phyloP scores from a whole-genome alignment of 2,329 filamentous ascomycete species.

The Mycogone perniciosa region DNA sequence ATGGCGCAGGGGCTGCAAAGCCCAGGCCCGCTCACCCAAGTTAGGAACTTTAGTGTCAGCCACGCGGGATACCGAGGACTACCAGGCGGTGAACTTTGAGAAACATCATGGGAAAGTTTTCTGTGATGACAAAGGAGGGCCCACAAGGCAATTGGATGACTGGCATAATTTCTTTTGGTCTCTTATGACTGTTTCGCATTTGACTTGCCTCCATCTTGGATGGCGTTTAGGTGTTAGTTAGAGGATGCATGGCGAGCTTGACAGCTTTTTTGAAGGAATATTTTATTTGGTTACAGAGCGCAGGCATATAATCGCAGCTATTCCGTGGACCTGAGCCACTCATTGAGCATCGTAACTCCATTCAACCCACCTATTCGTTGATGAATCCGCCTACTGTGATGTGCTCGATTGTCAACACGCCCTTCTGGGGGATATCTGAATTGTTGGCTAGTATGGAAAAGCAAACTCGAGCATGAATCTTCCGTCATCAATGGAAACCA shows the following conservation, averaged over 20 bases:
- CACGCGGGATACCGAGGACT: slow-evolving; percentile 10
- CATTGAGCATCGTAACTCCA: too few relatives aligned
- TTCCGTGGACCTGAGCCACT: too few relatives aligned
- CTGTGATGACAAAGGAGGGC: too few relatives aligned
- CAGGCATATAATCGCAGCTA: too few relatives aligned
- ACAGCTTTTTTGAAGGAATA: background rate
- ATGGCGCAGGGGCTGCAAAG: slow-evolving; percentile 12
- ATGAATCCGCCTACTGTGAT: too few relatives aligned
- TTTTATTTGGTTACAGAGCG: too few relatives aligned
- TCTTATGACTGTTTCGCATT: slow-evolving; percentile 6
- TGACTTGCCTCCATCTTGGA: slow-evolving; percentile 12
- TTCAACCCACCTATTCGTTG: too few relatives aligned
- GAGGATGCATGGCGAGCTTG: slow-evolving; percentile 5
- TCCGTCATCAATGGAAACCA: too few relatives aligned
- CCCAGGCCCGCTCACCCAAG: slow-evolving; percentile 7
- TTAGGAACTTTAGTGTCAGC: slow-evolving; percentile 14
- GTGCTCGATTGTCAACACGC: too few relatives aligned
- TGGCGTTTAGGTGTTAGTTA: slow-evolving; percentile 12
- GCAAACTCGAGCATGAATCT: too few relatives aligned
- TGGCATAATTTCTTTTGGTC: background rate
- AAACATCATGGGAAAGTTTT: slow-evolving; percentile 1
- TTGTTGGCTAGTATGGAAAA: too few relatives aligned
- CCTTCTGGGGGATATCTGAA: too few relatives aligned
- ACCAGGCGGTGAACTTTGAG: slow-evolving; percentile 6
- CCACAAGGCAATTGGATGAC: background rate